Conservation (phyloP, 2,329 filamentous ascomycete species). For the Hypoxylon sp. region DNA sequence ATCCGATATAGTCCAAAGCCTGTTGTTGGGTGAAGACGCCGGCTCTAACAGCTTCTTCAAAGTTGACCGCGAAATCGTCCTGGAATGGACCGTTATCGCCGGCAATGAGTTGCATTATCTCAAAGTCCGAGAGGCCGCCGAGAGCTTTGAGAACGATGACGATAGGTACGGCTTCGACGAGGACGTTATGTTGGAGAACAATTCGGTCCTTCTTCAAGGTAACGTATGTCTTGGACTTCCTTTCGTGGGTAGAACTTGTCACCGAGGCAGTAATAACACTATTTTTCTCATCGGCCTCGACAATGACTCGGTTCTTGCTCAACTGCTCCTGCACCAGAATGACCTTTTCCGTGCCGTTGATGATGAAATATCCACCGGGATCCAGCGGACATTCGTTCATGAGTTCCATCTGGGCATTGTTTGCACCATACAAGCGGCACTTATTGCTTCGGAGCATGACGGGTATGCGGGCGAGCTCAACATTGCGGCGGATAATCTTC, state of each 20-base stretch:
- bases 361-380: slow-evolving; percentile 97
- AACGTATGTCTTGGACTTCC: slow-evolving; percentile 98
- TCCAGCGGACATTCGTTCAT: slow-evolving; percentile 97
- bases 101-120: slow-evolving; percentile 91
- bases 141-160: slow-evolving; percentile 93
- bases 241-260: slow-evolving; percentile 95
- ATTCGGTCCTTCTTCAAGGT: slow-evolving; percentile 93
- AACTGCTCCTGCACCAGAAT: slow-evolving; percentile 98
- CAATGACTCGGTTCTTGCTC: slow-evolving; percentile 99
- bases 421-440: slow-evolving; percentile 86
- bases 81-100: slow-evolving; percentile 90
- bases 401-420: slow-evolving; percentile 86
- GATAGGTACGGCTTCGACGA: slow-evolving; percentile 94
- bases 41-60: slow-evolving; percentile 88
- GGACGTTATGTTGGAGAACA: slow-evolving; percentile 89
- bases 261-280: slow-evolving; percentile 94
- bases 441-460: slow-evolving; percentile 98
- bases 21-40: slow-evolving; percentile 94
- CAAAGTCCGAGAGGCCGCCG: slow-evolving; percentile 92
- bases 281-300: slow-evolving; percentile 92
- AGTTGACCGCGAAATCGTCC: slow-evolving; percentile 94
- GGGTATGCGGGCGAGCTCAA: slow-evolving; percentile 89
- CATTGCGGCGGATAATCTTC: slow-evolving; percentile 77
- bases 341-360: slow-evolving; percentile 97
- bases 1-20: slow-evolving; percentile 91